Evolutionary conservation across 768 basidiomycete species (phyloP), one percentile per base, ranked within the genome.

Genomic region (Suillus cothurnatus): DNA sequence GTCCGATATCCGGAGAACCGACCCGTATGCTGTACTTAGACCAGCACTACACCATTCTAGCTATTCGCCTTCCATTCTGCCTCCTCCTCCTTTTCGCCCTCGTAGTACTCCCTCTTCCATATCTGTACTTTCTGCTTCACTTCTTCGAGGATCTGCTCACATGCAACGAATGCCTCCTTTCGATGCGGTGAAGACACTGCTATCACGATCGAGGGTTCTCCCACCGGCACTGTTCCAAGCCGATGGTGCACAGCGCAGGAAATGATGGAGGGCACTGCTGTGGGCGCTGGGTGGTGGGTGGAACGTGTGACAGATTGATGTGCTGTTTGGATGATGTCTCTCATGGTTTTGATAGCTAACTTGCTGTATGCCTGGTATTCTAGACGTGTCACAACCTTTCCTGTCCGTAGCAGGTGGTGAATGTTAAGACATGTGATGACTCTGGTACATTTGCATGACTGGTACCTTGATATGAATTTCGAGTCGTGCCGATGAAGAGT

Each of bases 71-170:
- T 92, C 91, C 91, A 92, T 71, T 85, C 82, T 12, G 89, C 90
- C 59, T 80, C 81, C 38, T 80, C 83, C 53, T 89, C 88, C 59
- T 76, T 74, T 69, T 87, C 85, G 8, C 87, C 90, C 71, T 89
- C 89, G 70, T 95, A 96, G 71, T 85, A 92, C 73, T 96, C 95
- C 70, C 91, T 79, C 80, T 97, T 96, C 95, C 95, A 97, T 68
- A 96, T 91, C 76, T 93, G 94, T 49, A 84, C 93, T 71, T 86
- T 89, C 66, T 77, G 78, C 80, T 97, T 97, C 63, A 96, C 89
- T 64, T 88, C 84, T 74, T 97, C 95, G n/a, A 97, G 81, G 65
- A 95, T 87, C 70, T 80, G 85, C 76, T 95, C 93, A 74, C 92
- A 93, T 21, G 88, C 89, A 61, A 81, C 76, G 72, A 95, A 94